phyloP scores from a whole-genome alignment of 129 eudicot genomes.

The Centaurea solstitialis region DNA sequence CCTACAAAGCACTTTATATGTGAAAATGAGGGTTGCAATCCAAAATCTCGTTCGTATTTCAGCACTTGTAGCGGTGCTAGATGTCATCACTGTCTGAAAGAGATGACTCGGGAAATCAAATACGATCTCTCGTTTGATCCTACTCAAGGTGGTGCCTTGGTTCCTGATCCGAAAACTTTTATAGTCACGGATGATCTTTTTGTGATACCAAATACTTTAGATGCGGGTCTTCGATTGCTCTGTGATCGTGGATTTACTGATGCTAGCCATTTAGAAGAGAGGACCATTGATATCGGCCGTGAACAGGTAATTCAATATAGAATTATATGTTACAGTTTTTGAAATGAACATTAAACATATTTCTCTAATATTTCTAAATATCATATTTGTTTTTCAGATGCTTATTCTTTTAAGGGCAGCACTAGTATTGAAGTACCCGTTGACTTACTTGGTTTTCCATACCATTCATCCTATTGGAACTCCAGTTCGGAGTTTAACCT shows the following conservation, averaged over 20 bases:
- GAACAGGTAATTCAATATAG: conserved; percentile 6
- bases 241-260: conserved; percentile 15
- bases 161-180: conserved; percentile 3
- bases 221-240: neutral
- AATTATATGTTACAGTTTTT: too few species aligned
- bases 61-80: conserved; percentile 16
- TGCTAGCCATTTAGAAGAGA: conserved; percentile 1
- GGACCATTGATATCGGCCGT: neutral
- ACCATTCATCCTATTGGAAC: too few species aligned
- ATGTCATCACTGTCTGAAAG: conserved; percentile 9
- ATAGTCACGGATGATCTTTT: conserved; percentile 21
- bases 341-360: neutral
- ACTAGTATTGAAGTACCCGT: neutral
- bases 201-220: neutral
- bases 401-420: neutral
- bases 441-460: neutral
- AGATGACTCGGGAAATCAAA: neutral
- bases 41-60: neutral
- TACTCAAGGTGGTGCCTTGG: conserved; percentile 6
- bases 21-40: neutral
- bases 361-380: neutral
- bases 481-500: too few species aligned
- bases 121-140: too few species aligned
- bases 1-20: conserved; percentile 8
- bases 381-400: neutral